Evolutionary conservation across 2,329 filamentous ascomycete genomes (phyloP), one percentile per base, ranked within the genome.

Genomic region (Botryotinia calthae): DNA sequence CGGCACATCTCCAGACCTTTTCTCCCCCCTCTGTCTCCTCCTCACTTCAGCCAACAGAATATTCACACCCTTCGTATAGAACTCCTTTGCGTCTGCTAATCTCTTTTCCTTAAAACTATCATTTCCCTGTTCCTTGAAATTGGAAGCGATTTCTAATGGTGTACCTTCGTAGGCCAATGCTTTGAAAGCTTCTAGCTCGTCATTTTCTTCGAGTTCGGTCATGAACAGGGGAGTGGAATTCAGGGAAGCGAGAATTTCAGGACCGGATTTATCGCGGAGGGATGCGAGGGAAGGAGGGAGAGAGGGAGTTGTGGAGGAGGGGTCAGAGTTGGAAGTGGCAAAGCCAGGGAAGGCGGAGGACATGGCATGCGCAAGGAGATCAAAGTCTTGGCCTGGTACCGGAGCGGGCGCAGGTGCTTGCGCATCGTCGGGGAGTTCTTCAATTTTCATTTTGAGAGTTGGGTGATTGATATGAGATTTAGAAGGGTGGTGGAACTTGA

Each of bases 91-190:
- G 82, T 98, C 94, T 40, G 82, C 85, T 89, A 92, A 97, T 65
- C 89, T 86, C 82, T 90, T 90, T 72, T 86, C 86, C 78, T 87
- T 87, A 80, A 97, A 97, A 79, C 89, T 90, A 79, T 98, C 95
- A 81, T 99, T 99, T 48, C 96, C 96, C 77, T 94, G 93, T 81
- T 95, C 91, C 79, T 96, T 94, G 84, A 98, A 98, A 76, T 93
- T 93, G 62, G 87, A 84, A 31, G 90, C 92, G 75, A 97, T 91
- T 81, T 98, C 95, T 16, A 90, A 87, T 66, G 93, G 90, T 14
- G 94, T 95, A 31, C 96, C 97, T 84, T 99, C 96, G 81, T 98
- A 97, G 44, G 94, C 93, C 56, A 99, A 85, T 0, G 96, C 95
- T 80, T 93, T 92, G 74, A 99, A 86, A 0, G 96, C 97, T 78